Evolutionary conservation across 192 early-diverging fungal genomes (phyloP).

Genomic region (Funneliformis mosseae): DNA sequence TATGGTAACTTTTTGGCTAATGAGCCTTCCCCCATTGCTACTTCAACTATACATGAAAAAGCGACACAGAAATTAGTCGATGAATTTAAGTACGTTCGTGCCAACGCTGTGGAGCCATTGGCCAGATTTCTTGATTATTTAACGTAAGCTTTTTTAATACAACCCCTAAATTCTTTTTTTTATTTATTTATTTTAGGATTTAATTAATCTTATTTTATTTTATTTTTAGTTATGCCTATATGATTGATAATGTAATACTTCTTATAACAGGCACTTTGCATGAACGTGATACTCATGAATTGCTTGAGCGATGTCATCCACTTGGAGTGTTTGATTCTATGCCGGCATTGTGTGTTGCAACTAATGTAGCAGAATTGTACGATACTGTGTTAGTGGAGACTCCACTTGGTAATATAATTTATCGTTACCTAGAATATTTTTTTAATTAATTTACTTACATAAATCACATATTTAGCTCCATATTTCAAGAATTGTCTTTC

Average conservation of each 20-base stretch:
- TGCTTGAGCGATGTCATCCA: constrained; percentile 97
- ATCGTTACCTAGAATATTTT: too few species aligned
- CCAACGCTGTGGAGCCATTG: constrained; percentile 81
- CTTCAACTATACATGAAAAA: constrained; percentile 88
- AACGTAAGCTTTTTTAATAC: constrained; percentile 65
- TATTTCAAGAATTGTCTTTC: constrained; percentile 98
- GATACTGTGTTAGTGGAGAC: constrained; percentile 97
- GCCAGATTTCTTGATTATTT: constrained; percentile 95
- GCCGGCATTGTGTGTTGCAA: constrained; percentile 97
- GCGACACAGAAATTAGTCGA: constrained; percentile 85
- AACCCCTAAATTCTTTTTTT: neutral
- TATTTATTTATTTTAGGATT: too few species aligned
- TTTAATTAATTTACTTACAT: too few species aligned
- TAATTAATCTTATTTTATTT: constrained; percentile 28
- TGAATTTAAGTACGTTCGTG: constrained; percentile 92
- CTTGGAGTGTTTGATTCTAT: constrained; percentile 98
- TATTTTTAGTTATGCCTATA: constrained; percentile 86
- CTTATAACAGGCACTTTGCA: constrained; percentile 98
- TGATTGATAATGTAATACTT: constrained; percentile 99
- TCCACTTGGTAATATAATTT: too few species aligned
- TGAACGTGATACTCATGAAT: constrained; percentile 95
- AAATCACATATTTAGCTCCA: constrained; percentile 84
- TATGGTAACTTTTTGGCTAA: constrained; percentile 94
- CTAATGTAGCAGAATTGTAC: constrained; percentile 93
- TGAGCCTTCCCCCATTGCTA: constrained; percentile 93